Conservation (phyloP, 352 stramenopile species). For the Phytophthora capsici region DNA sequence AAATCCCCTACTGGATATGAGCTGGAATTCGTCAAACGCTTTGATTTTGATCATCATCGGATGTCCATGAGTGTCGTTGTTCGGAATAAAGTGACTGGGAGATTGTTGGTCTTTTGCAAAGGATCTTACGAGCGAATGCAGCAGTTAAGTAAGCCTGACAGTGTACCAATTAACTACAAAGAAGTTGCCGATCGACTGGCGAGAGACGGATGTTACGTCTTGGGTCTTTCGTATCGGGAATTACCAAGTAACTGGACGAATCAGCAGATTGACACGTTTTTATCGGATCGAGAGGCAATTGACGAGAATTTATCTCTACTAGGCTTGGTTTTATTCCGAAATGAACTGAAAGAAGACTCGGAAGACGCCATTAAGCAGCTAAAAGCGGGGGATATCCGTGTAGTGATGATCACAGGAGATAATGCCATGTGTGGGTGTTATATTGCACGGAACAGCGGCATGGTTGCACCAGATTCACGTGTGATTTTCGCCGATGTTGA, state of each 20-base stretch:
- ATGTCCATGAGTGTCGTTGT: conserved; percentile 90
- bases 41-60: conserved; percentile 85
- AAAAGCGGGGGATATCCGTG: conserved; percentile 61
- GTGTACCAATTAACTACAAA: conserved; percentile 69
- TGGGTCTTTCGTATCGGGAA: conserved; percentile 61
- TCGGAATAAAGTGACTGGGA: conserved; percentile 38
- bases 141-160: conserved; percentile 46
- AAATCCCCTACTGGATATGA: conserved; percentile 31
- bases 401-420: conserved; percentile 87
- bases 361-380: conserved; percentile 66
- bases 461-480: conserved; percentile 35
- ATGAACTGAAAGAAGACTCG: conserved; percentile 80
- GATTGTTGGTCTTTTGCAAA: conserved; percentile 74
- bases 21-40: conserved; percentile 77
- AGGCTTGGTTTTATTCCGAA: conserved; percentile 85
- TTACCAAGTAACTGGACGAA: conserved; percentile 40
- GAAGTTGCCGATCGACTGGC: conserved; percentile 38
- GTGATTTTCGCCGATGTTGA: conserved; percentile 48
- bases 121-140: conserved; percentile 80
- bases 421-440: conserved; percentile 65
- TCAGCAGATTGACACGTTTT: conserved; percentile 45
- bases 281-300: conserved; percentile 69
- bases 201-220: conserved; percentile 78
- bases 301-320: conserved; percentile 74
- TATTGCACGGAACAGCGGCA: conserved; percentile 52